Evolutionary conservation across 2,329 filamentous ascomycete species (phyloP).

Genomic region (Bipolaris oryzae): DNA sequence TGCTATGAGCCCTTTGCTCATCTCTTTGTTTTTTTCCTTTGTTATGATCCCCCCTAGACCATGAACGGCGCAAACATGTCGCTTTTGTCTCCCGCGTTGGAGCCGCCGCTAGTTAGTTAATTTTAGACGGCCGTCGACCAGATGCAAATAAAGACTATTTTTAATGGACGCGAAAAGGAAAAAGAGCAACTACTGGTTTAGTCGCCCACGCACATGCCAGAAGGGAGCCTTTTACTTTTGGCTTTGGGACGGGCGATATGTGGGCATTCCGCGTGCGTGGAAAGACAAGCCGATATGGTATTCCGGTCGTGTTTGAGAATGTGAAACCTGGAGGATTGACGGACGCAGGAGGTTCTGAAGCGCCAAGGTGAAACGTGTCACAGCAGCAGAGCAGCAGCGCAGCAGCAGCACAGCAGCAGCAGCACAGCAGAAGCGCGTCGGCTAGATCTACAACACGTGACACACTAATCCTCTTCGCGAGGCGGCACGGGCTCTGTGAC

Average conservation of each 20-base stretch:
- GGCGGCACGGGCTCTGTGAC: conserved; percentile 11
- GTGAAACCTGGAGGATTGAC: conserved; percentile 11
- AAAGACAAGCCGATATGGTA: neutral
- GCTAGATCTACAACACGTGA: conserved; percentile 16
- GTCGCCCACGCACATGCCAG: neutral
- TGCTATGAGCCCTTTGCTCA: neutral
- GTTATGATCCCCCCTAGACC: conserved; percentile 14
- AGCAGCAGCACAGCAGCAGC: neutral
- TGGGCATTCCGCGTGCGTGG: neutral
- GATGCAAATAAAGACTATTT: conserved; percentile 1
- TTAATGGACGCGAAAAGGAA: neutral
- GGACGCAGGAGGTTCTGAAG: conserved; percentile 20
- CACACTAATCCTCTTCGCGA: conserved; percentile 13
- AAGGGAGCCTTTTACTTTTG: neutral
- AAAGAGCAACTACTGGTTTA: neutral
- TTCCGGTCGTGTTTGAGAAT: conserved; percentile 24
- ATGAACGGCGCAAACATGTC: conserved; percentile 2
- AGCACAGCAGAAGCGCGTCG: neutral
- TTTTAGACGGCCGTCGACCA: conserved; percentile 6
- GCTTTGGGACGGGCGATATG: neutral
- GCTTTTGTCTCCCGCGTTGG: neutral
- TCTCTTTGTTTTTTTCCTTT: conserved; percentile 1
- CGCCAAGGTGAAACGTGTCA: conserved; percentile 26
- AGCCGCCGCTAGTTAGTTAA: conserved; percentile 2
- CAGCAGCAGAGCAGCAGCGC: neutral